Evolutionary conservation across 1,284 basidiomycete species (phyloP).

Genomic region (Cutaneotrichosporon cavernicola): DNA sequence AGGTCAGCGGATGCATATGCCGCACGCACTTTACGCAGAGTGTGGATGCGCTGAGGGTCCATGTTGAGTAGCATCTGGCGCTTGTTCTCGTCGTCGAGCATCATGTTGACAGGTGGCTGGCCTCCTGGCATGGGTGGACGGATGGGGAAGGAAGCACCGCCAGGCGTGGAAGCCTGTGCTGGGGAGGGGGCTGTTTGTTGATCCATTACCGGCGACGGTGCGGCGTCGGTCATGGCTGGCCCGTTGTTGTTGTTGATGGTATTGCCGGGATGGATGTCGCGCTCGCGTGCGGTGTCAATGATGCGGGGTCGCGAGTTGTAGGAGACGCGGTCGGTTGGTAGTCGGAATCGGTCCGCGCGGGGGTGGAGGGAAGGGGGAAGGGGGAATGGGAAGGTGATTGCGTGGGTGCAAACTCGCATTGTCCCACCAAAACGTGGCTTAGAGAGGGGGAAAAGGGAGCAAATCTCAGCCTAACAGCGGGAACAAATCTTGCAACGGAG

Average conservation of each 20-base stretch:
- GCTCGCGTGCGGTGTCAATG: background rate
- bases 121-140: constrained; percentile 18
- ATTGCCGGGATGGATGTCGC: background rate
- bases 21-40: constrained; percentile 37
- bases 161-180: constrained; percentile 4
- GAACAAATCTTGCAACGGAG: background rate
- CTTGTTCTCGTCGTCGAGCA: constrained; percentile 42
- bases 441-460: background rate
- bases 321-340: background rate
- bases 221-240: constrained; percentile 23
- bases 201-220: constrained; percentile 22
- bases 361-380: background rate
- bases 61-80: constrained; percentile 43
- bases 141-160: constrained; percentile 2
- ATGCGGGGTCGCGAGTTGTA: background rate
- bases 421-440: background rate
- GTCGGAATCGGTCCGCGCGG: background rate
- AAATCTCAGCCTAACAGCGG: background rate
- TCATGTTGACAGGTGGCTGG: constrained; percentile 16
- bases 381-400: background rate
- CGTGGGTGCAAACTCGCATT: background rate
- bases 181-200: constrained; percentile 18
- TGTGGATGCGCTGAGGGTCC: constrained; percentile 33
- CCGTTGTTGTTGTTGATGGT: background rate
- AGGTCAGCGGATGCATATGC: constrained; percentile 16